Evolutionary conservation across 2,329 filamentous ascomycete species (phyloP).

Genomic region (Shiraia sp.): DNA sequence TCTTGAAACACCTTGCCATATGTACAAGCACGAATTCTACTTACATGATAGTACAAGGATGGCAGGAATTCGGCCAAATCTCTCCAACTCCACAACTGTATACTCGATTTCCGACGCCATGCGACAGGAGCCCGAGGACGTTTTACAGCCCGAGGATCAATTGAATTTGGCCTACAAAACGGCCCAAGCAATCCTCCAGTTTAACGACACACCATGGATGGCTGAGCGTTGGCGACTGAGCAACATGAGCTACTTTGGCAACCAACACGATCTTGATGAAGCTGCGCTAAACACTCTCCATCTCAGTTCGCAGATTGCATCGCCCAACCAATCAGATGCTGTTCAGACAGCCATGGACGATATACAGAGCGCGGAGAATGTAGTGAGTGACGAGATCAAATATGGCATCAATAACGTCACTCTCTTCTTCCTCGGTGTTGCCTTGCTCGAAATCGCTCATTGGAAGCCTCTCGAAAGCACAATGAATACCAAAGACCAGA

Average conservation of each 20-base stretch:
- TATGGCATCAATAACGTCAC: slow-evolving; percentile 30
- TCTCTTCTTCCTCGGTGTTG: slow-evolving; percentile 29
- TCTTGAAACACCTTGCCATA: slow-evolving; percentile 19
- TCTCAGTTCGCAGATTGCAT: slow-evolving; percentile 18
- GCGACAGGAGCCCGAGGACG: slow-evolving; percentile 11
- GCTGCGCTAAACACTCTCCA: slow-evolving; percentile 21
- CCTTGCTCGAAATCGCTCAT: slow-evolving; percentile 28
- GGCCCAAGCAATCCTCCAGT: slow-evolving; percentile 21
- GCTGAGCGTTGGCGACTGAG: slow-evolving; percentile 19
- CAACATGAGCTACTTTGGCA: slow-evolving; percentile 21
- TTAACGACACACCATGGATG: slow-evolving; percentile 27
- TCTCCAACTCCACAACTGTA: not conserved
- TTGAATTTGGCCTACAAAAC: slow-evolving; percentile 22
- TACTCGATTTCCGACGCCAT: slow-evolving; percentile 15
- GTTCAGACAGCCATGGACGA: slow-evolving; percentile 16
- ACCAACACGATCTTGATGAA: slow-evolving; percentile 4
- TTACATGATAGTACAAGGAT: slow-evolving; percentile 4
- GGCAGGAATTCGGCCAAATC: not conserved
- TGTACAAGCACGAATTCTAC: slow-evolving; percentile 28
- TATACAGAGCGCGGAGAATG: slow-evolving; percentile 5
- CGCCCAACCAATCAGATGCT: not conserved
- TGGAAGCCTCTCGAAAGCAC: slow-evolving; percentile 26
- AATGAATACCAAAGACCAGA: slow-evolving; percentile 15
- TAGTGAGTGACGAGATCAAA: slow-evolving; percentile 15
- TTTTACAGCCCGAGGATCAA: slow-evolving; percentile 14